Evolutionary conservation across 1,139 yeast genomes (phyloP).

Genomic region (Magnusiomyces clavatus): DNA sequence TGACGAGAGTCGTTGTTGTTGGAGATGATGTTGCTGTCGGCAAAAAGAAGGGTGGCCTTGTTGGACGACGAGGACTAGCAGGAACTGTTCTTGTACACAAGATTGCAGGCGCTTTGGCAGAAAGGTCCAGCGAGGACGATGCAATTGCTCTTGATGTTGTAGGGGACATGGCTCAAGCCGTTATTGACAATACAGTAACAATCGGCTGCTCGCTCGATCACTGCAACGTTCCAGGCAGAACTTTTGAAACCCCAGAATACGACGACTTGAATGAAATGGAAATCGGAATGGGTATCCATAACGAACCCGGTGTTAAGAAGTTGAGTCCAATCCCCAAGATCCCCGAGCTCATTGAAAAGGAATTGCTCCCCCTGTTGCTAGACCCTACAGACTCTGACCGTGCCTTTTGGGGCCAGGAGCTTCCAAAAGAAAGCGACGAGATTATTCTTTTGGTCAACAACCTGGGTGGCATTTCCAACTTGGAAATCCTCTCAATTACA

Average conservation of each 20-base stretch:
- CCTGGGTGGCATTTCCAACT: slow-evolving; percentile 76
- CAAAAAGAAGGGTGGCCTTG: slow-evolving; percentile 74
- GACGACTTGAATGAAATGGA: slow-evolving; percentile 52
- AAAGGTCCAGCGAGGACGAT: slow-evolving; percentile 31
- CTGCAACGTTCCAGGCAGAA: slow-evolving; percentile 79
- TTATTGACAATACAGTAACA: slow-evolving; percentile 65
- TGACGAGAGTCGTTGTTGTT: slow-evolving; percentile 53
- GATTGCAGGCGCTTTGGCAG: slow-evolving; percentile 68
- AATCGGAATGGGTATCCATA: slow-evolving; percentile 92
- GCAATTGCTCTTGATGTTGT: slow-evolving; percentile 39
- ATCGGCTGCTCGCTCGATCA: slow-evolving; percentile 87
- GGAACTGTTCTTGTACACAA: slow-evolving; percentile 87
- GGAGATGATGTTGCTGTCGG: slow-evolving; percentile 95
- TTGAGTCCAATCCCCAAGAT: slow-evolving; percentile 55
- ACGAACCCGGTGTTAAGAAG: slow-evolving; percentile 79
- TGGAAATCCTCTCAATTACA: slow-evolving; percentile 64
- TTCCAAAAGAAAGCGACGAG: slow-evolving; percentile 49
- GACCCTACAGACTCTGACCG: slow-evolving; percentile 29
- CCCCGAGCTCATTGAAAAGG: slow-evolving; percentile 33
- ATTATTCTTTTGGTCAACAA: slow-evolving; percentile 66
- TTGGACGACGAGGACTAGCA: slow-evolving; percentile 89
- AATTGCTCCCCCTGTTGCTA: slow-evolving; percentile 27
- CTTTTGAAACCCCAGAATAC: slow-evolving; percentile 36
- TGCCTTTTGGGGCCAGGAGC: slow-evolving; percentile 40
- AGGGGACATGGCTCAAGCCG: slow-evolving; percentile 49